phyloP scores from a whole-genome alignment of 345 rosid genomes.

The Carallia brachiata region DNA sequence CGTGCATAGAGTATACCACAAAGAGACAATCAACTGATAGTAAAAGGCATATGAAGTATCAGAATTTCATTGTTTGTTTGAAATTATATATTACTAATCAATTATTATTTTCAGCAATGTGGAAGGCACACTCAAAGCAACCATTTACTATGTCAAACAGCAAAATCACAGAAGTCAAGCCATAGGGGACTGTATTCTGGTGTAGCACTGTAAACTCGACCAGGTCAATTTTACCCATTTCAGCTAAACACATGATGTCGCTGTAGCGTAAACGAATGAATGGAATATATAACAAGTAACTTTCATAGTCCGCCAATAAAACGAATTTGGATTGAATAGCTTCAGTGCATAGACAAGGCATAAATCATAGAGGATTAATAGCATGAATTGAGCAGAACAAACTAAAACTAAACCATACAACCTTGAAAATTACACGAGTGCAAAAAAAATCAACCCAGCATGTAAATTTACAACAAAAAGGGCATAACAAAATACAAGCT shows the following conservation, averaged over 20 bases:
- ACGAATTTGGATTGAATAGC: constrained; percentile 9
- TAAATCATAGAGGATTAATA: not conserved
- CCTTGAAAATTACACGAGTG: not conserved
- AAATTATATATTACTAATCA: constrained; percentile 2
- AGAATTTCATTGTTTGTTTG: constrained; percentile 3
- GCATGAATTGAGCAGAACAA: constrained; percentile 8
- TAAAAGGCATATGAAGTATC: not conserved
- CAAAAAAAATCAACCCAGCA: not conserved
- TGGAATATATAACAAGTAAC: not conserved
- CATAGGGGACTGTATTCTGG: not conserved
- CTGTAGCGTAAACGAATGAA: not conserved
- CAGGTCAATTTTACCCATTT: not conserved
- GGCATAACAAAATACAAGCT: constrained; percentile 5
- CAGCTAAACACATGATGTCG: not conserved
- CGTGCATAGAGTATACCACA: not conserved
- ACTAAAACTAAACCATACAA: not conserved
- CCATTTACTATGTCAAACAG: not conserved
- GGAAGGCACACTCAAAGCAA: not conserved
- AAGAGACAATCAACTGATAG: constrained; percentile 3
- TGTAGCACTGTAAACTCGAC: not conserved
- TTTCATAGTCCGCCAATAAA: not conserved
- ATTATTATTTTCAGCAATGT: constrained; percentile 4
- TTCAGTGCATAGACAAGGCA: constrained; percentile 6
- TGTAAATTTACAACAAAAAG: constrained; percentile 9
- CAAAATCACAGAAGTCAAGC: not conserved